Evolutionary conservation across 768 basidiomycete species (phyloP).

Genomic region (Glaciozyma martinii): DNA sequence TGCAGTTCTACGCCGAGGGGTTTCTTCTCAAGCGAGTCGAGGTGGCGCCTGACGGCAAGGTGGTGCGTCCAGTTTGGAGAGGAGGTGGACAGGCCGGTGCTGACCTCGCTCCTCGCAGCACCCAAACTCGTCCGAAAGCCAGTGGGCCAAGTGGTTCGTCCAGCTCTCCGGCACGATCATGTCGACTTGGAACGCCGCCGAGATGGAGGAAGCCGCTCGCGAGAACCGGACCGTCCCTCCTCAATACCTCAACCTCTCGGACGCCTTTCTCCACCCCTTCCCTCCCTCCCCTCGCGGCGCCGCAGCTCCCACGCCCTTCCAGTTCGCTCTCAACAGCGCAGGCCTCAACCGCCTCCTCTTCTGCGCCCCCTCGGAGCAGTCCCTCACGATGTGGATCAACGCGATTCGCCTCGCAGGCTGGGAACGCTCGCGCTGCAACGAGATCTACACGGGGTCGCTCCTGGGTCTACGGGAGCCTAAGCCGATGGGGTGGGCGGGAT

Average conservation of each 20-base stretch:
- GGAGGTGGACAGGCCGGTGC: neutral
- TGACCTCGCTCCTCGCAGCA: conserved; percentile 28
- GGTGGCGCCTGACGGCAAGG: conserved; percentile 63
- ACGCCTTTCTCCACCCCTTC: conserved; percentile 43
- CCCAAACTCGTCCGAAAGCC: conserved; percentile 51
- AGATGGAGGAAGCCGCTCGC: conserved; percentile 72
- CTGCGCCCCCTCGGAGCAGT: conserved; percentile 41
- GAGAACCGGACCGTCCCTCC: conserved; percentile 46
- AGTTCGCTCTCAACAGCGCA: conserved; percentile 86
- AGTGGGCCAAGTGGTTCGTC: conserved; percentile 72
- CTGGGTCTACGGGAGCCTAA: conserved; percentile 56
- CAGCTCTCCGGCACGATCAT: conserved; percentile 82
- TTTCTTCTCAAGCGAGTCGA: conserved; percentile 62
- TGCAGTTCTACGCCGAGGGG: conserved; percentile 29
- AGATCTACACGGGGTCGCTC: conserved; percentile 93
- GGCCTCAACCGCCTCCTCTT: conserved; percentile 83
- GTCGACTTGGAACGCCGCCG: conserved; percentile 84
- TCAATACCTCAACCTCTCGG: conserved; percentile 73
- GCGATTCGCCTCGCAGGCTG: conserved; percentile 81
- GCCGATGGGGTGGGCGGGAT: conserved; percentile 29
- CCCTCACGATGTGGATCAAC: conserved; percentile 67
- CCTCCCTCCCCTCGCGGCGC: conserved; percentile 45
- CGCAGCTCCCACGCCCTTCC: conserved; percentile 49
- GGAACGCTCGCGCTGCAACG: conserved; percentile 91
- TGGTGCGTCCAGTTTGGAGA: neutral